These are phyloP conservation scores for Alternaria tenuissima DNA, from an alignment of 2,329 filamentous ascomycete species.

Conservation along the genomic window DNA sequence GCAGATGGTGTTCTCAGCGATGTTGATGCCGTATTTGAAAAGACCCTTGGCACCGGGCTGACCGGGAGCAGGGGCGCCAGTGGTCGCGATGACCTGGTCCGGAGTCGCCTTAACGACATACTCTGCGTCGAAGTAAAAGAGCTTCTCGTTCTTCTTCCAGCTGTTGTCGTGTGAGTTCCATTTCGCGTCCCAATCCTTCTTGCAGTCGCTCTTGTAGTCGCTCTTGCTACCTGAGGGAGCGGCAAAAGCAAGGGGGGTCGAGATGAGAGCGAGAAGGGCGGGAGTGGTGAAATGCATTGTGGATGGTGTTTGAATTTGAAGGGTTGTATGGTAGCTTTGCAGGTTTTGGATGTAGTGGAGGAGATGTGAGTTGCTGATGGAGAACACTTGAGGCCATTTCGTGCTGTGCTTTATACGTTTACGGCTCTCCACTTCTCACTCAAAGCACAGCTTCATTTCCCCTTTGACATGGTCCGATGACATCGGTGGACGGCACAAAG, in stretches of 20 bases:
- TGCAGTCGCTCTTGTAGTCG: conserved; percentile 28
- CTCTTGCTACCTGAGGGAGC: conserved; percentile 23
- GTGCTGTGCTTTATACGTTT: conserved; percentile 27
- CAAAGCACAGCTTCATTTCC: not conserved
- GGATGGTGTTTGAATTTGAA: not conserved
- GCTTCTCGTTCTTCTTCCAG: conserved; percentile 36
- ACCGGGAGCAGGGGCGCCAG: conserved; percentile 51
- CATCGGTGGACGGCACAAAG: conserved; percentile 21
- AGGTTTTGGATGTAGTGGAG: not conserved
- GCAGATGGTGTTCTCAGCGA: conserved; percentile 55
- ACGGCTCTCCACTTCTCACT: conserved; percentile 14
- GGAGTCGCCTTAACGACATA: conserved; percentile 60
- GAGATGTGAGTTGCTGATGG: conserved; percentile 13
- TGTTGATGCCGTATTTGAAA: conserved; percentile 64
- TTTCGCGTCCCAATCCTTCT: conserved; percentile 33
- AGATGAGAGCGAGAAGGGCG: conserved; percentile 28
- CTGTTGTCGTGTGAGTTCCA: conserved; percentile 28
- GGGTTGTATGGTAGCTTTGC: not conserved
- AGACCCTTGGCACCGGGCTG: conserved; percentile 57
- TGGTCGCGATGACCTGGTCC: conserved; percentile 59
- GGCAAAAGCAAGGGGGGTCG: conserved; percentile 30
- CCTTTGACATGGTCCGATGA: conserved; percentile 20
- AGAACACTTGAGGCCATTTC: not conserved
- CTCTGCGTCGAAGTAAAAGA: conserved; percentile 59
- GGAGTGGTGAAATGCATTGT: conserved; percentile 36